Conservation (phyloP, 2,329 filamentous ascomycete species). For the Neonectria punicea region DNA sequence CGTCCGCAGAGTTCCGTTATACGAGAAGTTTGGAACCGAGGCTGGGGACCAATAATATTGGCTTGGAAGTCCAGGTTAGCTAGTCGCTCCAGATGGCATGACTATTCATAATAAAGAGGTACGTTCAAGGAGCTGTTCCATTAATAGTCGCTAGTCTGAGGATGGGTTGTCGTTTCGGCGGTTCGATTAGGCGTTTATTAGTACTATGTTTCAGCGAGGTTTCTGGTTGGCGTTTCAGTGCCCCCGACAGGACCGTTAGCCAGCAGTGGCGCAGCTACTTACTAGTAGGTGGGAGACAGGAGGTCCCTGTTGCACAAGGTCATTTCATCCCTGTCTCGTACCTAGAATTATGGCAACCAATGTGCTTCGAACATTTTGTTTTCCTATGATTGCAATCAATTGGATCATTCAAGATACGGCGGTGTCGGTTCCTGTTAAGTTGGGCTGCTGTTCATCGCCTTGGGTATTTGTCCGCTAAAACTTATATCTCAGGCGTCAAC, state of each 20-base stretch:
- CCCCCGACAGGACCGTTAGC: not conserved
- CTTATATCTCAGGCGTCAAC: not conserved
- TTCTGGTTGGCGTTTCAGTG: conserved; percentile 21
- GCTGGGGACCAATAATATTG: not conserved
- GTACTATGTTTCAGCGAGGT: conserved; percentile 25
- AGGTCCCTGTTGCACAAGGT: not conserved
- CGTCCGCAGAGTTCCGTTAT: not conserved
- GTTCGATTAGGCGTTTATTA: conserved; percentile 18
- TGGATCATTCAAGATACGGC: not conserved
- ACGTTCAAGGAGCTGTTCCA: not conserved
- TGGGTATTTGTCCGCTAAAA: not conserved
- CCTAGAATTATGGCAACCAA: not conserved
- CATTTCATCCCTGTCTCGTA: not conserved
- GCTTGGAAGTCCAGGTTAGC: not conserved
- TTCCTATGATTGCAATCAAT: not conserved
- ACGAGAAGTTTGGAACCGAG: not conserved
- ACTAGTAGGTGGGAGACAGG: not conserved
- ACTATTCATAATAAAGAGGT: not conserved
- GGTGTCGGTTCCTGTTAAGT: not conserved
- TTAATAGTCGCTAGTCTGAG: not conserved
- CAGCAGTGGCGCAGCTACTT: not conserved
- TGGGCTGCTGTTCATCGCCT: not conserved
- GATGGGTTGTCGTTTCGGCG: not conserved
- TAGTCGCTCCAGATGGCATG: not conserved
- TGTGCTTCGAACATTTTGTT: not conserved